Base-by-base conservation (phyloP, 2,329 filamentous ascomycete species). In the Cordyceps cateniannulata region DNA sequence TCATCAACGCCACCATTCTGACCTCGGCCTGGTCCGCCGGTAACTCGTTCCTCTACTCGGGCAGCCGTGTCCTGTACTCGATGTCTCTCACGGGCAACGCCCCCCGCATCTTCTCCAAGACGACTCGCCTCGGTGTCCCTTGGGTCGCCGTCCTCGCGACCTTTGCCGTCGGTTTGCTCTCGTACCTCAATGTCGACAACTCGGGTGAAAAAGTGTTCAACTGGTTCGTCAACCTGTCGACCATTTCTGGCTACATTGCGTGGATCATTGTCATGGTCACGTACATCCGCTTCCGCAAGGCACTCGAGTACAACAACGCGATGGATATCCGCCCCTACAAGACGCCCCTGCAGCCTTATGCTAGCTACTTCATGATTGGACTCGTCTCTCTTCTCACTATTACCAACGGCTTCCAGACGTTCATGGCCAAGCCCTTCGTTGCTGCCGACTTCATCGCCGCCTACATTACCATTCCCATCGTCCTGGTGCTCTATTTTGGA, bases 371-470 rank as follows among this genome's bases (percentile, higher is more conserved):
- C 59, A 79, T 81, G 10, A 79, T 91, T 1, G 69, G 81, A 18
- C 69, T 85, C 25, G 81, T 91, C 58, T 69, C 72, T 3, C 73
- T 90, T 27, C 77, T 93, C n/a, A 83, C 81, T 1, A 73, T 93
- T 3, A 86, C 90, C 66, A 91, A 91, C 67, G 90, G 89, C 1
- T 93, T 92, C 73, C 82, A 86, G 40, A 82, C 88, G 16, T 93
- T 93, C 70, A 88, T 87, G 70, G 83, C 85, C 0, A 75, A 78
- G 8, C 77, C 85, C 29, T 93, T 86, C 82, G 81, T 78, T 18
- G 81, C 80, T 0, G 77, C 79, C 5, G 78, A 79, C 66, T 95
- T 95, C 67, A 62, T 87, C n/a, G 82, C 83, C 0, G 79, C 74
- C 67, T 91, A 86, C 67, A 78, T 89, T 67, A 87, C 79, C 10